Percentiles rank a stretch among this genome's conserved stretches.
phyloP scores from a whole-genome alignment of 352 stramenopile genomes.

The Globisporangium irregulare region DNA sequence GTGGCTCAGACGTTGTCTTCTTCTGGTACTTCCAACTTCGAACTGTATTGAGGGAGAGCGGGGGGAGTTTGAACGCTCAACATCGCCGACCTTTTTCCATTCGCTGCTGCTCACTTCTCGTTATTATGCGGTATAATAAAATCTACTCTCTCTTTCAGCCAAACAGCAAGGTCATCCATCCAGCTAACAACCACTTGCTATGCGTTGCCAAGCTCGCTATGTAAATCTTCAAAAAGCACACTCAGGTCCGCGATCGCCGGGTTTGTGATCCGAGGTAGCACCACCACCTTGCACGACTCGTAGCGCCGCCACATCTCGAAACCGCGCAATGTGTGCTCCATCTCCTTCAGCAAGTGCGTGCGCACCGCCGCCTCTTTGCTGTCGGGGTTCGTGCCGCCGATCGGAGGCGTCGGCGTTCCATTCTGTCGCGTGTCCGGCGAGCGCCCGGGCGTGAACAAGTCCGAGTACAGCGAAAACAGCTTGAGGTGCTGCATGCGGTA shows the following conservation, averaged over 20 bases:
- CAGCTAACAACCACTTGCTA: constrained; percentile 1
- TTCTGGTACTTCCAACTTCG: neutral
- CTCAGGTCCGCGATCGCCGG: constrained; percentile 61
- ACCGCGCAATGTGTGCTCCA: constrained; percentile 80
- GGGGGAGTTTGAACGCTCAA: neutral
- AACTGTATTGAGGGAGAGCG: neutral
- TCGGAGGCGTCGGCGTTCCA: constrained; percentile 62
- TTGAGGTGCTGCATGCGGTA: constrained; percentile 82
- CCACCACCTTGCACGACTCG: constrained; percentile 60
- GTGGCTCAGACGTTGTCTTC: neutral
- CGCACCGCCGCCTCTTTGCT: constrained; percentile 68
- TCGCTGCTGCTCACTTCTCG: neutral
- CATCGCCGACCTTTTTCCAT: neutral
- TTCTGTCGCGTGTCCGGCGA: constrained; percentile 75
- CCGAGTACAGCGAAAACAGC: constrained; percentile 75
- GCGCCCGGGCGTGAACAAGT: constrained; percentile 70
- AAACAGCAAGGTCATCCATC: neutral
- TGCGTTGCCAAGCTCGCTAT: constrained; percentile 44
- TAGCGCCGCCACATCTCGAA: constrained; percentile 89
- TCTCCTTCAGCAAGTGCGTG: constrained; percentile 75
- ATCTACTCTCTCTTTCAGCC: constrained; percentile 6
- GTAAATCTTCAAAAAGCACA: constrained; percentile 74
- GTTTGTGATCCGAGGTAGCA: constrained; percentile 76
- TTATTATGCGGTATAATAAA: constrained; percentile 9
- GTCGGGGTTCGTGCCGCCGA: constrained; percentile 40